Conservation (phyloP, 805 yeast genomes). For the Saturnispora kantuleensis region DNA sequence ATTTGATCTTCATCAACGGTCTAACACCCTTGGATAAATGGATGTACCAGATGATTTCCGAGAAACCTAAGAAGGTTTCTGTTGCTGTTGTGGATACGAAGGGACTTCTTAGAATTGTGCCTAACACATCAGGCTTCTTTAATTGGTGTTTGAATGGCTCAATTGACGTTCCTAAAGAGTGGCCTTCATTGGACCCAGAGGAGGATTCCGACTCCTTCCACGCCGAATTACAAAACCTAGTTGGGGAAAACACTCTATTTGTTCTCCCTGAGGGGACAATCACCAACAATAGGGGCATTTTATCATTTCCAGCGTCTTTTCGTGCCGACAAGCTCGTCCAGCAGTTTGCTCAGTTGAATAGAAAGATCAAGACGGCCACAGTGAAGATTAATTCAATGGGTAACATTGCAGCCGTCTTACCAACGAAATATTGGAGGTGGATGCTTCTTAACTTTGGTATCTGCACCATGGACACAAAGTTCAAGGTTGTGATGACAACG, state of each 20-base stretch:
- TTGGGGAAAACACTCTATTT: conserved; percentile 30
- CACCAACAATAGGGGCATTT: conserved; percentile 68
- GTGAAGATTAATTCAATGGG: conserved; percentile 30
- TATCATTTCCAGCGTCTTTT: conserved; percentile 39
- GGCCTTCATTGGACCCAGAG: background rate
- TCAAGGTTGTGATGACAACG: conserved; percentile 17
- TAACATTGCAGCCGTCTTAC: too few relatives aligned
- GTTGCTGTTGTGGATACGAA: conserved; percentile 14
- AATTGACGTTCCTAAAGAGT: background rate
- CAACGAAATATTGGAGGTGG: too few relatives aligned
- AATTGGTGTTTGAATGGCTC: conserved; percentile 13
- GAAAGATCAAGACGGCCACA: conserved; percentile 27
- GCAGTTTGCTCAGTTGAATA: conserved; percentile 9
- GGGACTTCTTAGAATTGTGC: conserved; percentile 9
- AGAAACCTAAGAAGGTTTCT: conserved; percentile 10
- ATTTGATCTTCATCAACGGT: conserved; percentile 47
- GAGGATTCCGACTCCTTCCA: conserved; percentile 5
- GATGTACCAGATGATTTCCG: conserved; percentile 18
- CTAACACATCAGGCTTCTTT: background rate
- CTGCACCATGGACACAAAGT: conserved; percentile 12
- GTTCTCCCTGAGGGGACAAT: conserved; percentile 76
- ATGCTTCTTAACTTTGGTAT: conserved; percentile 10
- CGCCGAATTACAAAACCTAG: background rate
- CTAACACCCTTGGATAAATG: conserved; percentile 50
- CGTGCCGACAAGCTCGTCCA: conserved; percentile 10